Percentiles rank a stretch among this genome's conserved stretches.
These are phyloP conservation scores for Xylariaceae sp. DNA, from an alignment of 2,329 filamentous ascomycete genomes.

Conservation along the genomic window DNA sequence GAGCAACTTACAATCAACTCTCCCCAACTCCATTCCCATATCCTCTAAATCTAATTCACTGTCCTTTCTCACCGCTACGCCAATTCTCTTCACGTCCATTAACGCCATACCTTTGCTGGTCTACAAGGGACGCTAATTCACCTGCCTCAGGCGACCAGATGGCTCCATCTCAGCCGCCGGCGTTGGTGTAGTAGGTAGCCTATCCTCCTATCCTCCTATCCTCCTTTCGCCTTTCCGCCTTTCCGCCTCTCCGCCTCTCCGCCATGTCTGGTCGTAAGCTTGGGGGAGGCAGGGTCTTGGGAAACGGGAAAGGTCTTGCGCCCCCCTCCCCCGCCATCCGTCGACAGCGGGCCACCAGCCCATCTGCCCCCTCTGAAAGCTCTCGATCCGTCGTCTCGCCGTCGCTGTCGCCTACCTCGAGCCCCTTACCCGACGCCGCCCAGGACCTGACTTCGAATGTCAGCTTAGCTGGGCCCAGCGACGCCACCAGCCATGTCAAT, in stretches of 20 bases:
- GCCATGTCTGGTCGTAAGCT: slow-evolving; percentile 79
- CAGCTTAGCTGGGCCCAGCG: slow-evolving; percentile 54
- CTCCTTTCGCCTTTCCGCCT: too few species aligned
- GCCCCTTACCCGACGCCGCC: slow-evolving; percentile 61
- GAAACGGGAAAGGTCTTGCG: slow-evolving; percentile 76
- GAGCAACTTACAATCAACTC: too few species aligned
- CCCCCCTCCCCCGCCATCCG: slow-evolving; percentile 48
- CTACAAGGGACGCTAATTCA: background rate
- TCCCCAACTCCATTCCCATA: too few species aligned
- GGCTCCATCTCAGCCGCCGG: slow-evolving; percentile 7
- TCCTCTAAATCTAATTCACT: background rate
- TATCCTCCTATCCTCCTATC: background rate
- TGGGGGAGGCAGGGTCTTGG: slow-evolving; percentile 86
- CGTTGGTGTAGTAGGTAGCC: slow-evolving; percentile 4
- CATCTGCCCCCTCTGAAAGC: slow-evolving; percentile 57
- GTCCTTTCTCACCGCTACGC: background rate
- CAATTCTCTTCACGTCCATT: too few species aligned
- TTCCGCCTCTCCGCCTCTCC: background rate
- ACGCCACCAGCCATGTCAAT: slow-evolving; percentile 51
- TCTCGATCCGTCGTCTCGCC: slow-evolving; percentile 73
- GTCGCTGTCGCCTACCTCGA: slow-evolving; percentile 39
- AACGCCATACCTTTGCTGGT: too few species aligned
- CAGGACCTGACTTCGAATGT: slow-evolving; percentile 81
- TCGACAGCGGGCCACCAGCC: slow-evolving; percentile 41
- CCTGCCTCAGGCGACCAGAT: slow-evolving; percentile 5